phyloP scores from a whole-genome alignment of 805 yeast genomes.

The Lachancea dasiensis region DNA sequence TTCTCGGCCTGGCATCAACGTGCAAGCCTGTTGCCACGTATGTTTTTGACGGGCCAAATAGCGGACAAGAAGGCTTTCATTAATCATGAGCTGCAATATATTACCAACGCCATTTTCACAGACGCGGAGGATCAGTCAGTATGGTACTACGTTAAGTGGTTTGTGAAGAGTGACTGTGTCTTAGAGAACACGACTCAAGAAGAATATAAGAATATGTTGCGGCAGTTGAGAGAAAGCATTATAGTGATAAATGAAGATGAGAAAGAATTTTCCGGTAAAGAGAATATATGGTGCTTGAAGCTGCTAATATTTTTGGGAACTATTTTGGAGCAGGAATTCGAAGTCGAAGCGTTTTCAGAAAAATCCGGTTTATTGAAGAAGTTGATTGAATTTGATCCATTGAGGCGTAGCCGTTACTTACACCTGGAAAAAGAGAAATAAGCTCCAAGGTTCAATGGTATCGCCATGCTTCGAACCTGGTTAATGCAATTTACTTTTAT shows the following conservation, averaged over 20 bases:
- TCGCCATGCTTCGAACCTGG: too few relatives aligned
- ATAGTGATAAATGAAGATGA: constrained; percentile 68
- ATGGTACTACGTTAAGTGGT: constrained; percentile 87
- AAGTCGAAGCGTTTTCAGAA: constrained; percentile 32
- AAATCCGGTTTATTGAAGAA: constrained; percentile 31
- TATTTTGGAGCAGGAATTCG: constrained; percentile 24
- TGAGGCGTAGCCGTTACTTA: constrained; percentile 54
- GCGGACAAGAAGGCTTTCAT: constrained; percentile 35
- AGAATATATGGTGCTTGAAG: constrained; percentile 74
- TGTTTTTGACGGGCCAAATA: constrained; percentile 33
- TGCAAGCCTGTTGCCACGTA: constrained; percentile 54
- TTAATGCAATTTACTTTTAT: neutral
- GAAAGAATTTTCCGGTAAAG: constrained; percentile 54
- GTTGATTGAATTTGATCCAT: constrained; percentile 54
- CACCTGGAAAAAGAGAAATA: constrained; percentile 31
- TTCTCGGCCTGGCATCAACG: constrained; percentile 96
- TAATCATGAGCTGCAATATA: constrained; percentile 53
- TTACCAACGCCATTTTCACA: constrained; percentile 81
- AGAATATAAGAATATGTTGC: constrained; percentile 37
- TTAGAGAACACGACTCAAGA: constrained; percentile 20
- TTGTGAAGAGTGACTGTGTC: constrained; percentile 38
- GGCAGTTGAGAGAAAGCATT: constrained; percentile 43
- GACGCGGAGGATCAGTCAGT: constrained; percentile 93
- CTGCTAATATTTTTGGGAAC: constrained; percentile 44
- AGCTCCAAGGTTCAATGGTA: neutral